Conservation (phyloP, 1,139 yeast species). For the Pichia sp. region DNA sequence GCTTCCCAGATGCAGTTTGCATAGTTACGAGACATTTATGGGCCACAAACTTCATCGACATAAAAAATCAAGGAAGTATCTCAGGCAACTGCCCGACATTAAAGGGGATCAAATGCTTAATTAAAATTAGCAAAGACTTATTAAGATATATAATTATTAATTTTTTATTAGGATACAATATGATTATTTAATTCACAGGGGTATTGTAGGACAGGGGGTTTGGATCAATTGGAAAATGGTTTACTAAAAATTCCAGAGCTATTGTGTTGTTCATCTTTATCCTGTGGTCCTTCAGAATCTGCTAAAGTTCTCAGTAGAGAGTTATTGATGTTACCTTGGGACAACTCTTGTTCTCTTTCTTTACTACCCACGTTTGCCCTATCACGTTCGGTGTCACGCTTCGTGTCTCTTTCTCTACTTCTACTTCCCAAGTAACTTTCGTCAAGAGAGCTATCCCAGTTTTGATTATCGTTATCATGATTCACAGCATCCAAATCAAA, state of each 20-base stretch:
- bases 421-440: conserved; percentile 16
- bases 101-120: neutral
- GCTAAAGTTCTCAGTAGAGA: conserved; percentile 4
- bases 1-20: too few relatives aligned
- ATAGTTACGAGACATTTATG: too few relatives aligned
- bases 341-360: neutral
- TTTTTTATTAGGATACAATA: conserved; percentile 20
- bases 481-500: neutral
- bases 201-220: too few relatives aligned
- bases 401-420: conserved; percentile 8
- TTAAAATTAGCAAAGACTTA: neutral
- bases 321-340: neutral
- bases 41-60: too few relatives aligned
- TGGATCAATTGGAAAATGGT: too few relatives aligned
- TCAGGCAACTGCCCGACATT: too few relatives aligned
- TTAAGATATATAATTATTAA: conserved; percentile 10
- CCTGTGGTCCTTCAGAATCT: neutral
- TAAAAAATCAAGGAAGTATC: too few relatives aligned
- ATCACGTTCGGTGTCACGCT: conserved; percentile 1
- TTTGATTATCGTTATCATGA: conserved; percentile 13
- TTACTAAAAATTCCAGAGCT: neutral
- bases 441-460: conserved; percentile 18
- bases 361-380: neutral
- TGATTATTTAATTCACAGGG: neutral
- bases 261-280: neutral